These are phyloP conservation scores for Saxophila tyrrhenica DNA, from an alignment of 495 filamentous ascomycete genomes.

Conservation along the genomic window DNA sequence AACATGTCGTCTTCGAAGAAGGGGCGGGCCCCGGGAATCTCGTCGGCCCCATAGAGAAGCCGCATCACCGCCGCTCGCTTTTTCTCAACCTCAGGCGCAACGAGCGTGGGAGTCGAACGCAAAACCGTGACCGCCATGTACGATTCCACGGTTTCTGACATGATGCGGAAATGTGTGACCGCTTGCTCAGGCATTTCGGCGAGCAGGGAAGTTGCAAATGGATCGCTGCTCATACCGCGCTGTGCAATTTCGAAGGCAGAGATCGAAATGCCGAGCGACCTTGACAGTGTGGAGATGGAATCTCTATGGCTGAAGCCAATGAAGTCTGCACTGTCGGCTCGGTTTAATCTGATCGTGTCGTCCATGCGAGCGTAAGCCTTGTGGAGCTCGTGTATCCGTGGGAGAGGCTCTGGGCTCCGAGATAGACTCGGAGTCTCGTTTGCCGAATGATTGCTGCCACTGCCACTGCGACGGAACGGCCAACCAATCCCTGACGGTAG, in stretches of 20 bases:
- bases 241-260: constrained; percentile 85
- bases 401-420: constrained; percentile 28
- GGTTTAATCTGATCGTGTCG: constrained; percentile 64
- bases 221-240: constrained; percentile 50
- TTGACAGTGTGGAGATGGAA: constrained; percentile 44
- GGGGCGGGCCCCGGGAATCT: constrained; percentile 33
- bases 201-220: constrained; percentile 48
- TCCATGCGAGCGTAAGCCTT: constrained; percentile 68
- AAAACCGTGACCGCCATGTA: constrained; percentile 36
- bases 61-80: constrained; percentile 13
- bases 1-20: constrained; percentile 68
- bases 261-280: constrained; percentile 69
- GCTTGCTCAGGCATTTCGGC: constrained; percentile 72
- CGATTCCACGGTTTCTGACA: constrained; percentile 79
- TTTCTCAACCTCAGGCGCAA: constrained; percentile 1
- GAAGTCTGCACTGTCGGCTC: constrained; percentile 40
- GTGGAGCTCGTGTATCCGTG: constrained; percentile 49
- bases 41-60: constrained; percentile 22
- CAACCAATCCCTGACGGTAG: neutral
- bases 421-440: neutral
- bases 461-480: constrained; percentile 4
- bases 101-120: neutral
- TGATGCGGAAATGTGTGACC: constrained; percentile 78
- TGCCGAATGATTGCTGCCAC: constrained; percentile 1
- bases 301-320: constrained; percentile 52